A percentile compares a stretch with the other conserved stretches of the same genome.
Evolutionary conservation across 2,329 filamentous ascomycete species (phyloP).

Genomic region (Epichloe gansuensis): DNA sequence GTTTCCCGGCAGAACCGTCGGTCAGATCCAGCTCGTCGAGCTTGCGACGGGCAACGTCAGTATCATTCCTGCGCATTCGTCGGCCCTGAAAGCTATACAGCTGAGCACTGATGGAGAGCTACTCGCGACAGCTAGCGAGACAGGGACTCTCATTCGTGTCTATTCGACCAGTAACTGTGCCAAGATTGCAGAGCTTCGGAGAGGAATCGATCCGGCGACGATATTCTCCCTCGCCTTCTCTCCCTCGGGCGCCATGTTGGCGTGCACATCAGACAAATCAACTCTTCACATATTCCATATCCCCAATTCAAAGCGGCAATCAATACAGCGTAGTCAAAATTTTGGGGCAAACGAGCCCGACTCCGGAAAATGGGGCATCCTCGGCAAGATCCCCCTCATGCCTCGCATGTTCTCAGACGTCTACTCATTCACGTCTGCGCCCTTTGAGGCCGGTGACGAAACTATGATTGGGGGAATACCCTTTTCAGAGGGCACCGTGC

Average conservation of each 20-base stretch:
- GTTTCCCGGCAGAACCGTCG: slow-evolving; percentile 75
- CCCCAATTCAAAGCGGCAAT: slow-evolving; percentile 38
- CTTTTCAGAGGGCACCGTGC: slow-evolving; percentile 30
- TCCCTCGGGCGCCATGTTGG: slow-evolving; percentile 64
- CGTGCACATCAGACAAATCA: slow-evolving; percentile 92
- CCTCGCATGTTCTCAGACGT: slow-evolving; percentile 80
- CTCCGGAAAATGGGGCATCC: slow-evolving; percentile 70
- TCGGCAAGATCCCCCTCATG: slow-evolving; percentile 77
- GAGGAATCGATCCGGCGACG: slow-evolving; percentile 76
- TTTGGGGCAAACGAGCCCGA: slow-evolving; percentile 18
- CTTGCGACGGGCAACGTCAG: slow-evolving; percentile 68
- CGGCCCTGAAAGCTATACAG: slow-evolving; percentile 62
- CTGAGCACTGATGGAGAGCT: slow-evolving; percentile 70
- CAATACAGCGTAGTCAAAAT: slow-evolving; percentile 20
- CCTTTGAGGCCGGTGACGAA: slow-evolving; percentile 77
- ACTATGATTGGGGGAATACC: slow-evolving; percentile 33
- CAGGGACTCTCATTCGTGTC: slow-evolving; percentile 76
- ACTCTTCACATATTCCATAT: slow-evolving; percentile 92
- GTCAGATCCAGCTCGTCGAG: slow-evolving; percentile 82
- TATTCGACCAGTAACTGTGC: slow-evolving; percentile 72
- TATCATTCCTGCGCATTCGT: slow-evolving; percentile 84
- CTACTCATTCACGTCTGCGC: slow-evolving; percentile 70
- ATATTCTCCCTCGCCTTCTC: slow-evolving; percentile 85
- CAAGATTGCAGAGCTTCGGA: slow-evolving; percentile 69
- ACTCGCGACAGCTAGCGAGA: slow-evolving; percentile 82